A percentile compares a stretch with the other conserved stretches of the same genome.
Evolutionary conservation across 805 yeast genomes (phyloP).

Genomic region (Peterozyma xylosa): DNA sequence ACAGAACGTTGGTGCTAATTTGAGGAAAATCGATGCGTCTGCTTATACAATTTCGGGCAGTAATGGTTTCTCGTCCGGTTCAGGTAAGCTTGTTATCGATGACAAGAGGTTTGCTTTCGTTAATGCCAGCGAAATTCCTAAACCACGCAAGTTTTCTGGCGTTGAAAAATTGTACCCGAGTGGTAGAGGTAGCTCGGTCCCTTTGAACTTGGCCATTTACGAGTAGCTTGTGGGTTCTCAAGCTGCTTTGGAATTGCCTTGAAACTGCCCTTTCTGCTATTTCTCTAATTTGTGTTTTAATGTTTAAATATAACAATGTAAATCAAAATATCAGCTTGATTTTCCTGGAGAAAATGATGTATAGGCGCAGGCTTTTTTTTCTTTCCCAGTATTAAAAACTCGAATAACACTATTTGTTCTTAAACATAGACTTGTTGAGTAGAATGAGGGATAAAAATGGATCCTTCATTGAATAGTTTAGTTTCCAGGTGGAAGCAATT

Average conservation of each 20-base stretch:
- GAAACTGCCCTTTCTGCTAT: no score
- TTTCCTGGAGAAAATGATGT: no score
- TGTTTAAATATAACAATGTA: no score
- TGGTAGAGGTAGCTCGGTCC: slow-evolving; percentile 91
- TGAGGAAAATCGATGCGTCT: slow-evolving; percentile 57
- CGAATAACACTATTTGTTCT: no score
- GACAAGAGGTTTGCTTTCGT: slow-evolving; percentile 68
- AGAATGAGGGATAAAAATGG: slow-evolving; percentile 24
- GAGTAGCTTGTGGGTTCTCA: no score
- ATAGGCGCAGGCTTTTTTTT: no score
- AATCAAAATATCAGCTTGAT: no score
- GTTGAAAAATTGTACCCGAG: slow-evolving; percentile 81
- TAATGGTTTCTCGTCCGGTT: slow-evolving; percentile 15
- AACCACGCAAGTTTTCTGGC: slow-evolving; percentile 75
- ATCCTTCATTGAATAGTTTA: slow-evolving; percentile 34
- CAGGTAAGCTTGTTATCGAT: slow-evolving; percentile 39
- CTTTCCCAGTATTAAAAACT: no score
- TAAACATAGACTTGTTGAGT: no score
- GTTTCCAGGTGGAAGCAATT: slow-evolving; percentile 43
- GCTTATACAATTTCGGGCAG: slow-evolving; percentile 45
- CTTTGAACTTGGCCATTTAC: slow-evolving; percentile 44
- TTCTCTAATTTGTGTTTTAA: no score
- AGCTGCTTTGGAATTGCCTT: no score
- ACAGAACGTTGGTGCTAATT: slow-evolving; percentile 39
- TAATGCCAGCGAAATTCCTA: slow-evolving; percentile 67